Conservation (phyloP, 2,329 filamentous ascomycete genomes). For the Ambrosiella cleistominuta region DNA sequence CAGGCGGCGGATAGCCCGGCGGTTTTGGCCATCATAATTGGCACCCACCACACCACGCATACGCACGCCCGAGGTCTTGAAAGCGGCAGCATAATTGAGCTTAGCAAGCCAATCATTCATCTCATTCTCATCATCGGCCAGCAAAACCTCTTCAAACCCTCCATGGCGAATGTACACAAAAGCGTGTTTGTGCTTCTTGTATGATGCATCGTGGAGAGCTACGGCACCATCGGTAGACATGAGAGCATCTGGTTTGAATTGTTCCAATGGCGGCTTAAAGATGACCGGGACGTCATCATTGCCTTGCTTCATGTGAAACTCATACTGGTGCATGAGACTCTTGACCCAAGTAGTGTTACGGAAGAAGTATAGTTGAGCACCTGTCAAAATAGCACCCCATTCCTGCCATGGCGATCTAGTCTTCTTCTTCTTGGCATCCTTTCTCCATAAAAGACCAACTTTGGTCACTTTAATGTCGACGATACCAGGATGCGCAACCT, state of each 20-base stretch:
- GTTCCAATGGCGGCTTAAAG: slow-evolving; percentile 75
- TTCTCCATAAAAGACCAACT: slow-evolving; percentile 85
- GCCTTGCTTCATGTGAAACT: slow-evolving; percentile 61
- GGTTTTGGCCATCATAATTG: slow-evolving; percentile 66
- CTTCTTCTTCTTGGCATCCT: slow-evolving; percentile 85
- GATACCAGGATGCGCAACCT: slow-evolving; percentile 76
- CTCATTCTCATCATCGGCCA: slow-evolving; percentile 79
- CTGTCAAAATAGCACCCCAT: slow-evolving; percentile 91
- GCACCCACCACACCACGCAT: slow-evolving; percentile 77
- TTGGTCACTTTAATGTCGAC: slow-evolving; percentile 97
- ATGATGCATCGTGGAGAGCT: slow-evolving; percentile 66
- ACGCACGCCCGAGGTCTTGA: slow-evolving; percentile 75
- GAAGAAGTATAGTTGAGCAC: slow-evolving; percentile 95
- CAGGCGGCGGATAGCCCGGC: slow-evolving; percentile 53
- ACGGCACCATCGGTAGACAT: slow-evolving; percentile 91
- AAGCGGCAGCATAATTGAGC: slow-evolving; percentile 89
- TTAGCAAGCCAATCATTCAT: slow-evolving; percentile 95
- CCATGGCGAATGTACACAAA: slow-evolving; percentile 81
- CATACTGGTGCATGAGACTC: slow-evolving; percentile 73
- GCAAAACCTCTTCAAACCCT: slow-evolving; percentile 72
- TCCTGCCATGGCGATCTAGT: slow-evolving; percentile 94
- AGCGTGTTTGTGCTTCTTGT: slow-evolving; percentile 90
- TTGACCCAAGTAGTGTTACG: slow-evolving; percentile 88
- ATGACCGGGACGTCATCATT: slow-evolving; percentile 60
- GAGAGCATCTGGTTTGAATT: slow-evolving; percentile 85